Base-by-base conservation (phyloP, 1,139 yeast species). In the Insectozyma bohioensis region DNA sequence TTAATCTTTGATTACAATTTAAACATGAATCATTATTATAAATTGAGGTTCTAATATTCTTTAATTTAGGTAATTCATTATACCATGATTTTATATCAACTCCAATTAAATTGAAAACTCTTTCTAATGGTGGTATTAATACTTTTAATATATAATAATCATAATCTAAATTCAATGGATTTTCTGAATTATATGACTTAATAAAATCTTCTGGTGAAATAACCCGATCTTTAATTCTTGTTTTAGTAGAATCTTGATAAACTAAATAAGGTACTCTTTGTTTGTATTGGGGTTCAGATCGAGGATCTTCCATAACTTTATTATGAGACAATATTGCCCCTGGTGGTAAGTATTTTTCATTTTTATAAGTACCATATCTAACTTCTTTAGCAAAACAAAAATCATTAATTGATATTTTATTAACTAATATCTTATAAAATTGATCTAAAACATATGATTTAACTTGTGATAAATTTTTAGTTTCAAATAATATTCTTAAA, bases 301-400 rank as follows among this genome's bases (percentile, higher is more conserved):
- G 60, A 6, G 73, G 75, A 53, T 92, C 98, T 5, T 67, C 56
- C 22, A 71, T 72, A 54, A 79, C 75, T 40, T 71, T 72, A 42
- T 74, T 72, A 41, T 75, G 72, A 6, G 95, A 84, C 2, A 92
- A 72, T 11, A 80, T 67, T 0, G 98, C 98, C 0, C 97, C 98
- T 0, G 97, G 94, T 0, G 98, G 98, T 3, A 86, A 71, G 32
- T 78, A 70, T 13, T 68, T 64, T 28, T 78, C 84, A 44, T 75
- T 80, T 47, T 84, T 85, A 54, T 92, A 92, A 0, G 81, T 70
- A 0, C 98, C 98, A 36, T 86, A 63, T 37, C 84, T 71, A 2
- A 92, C 97, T 47, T 85, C 96, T 50, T 85, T 85, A 1, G 96
- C 92, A 63, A 92, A 92, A 49, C 95, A 84, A 51, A 88, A 88